Conservation (phyloP, 768 basidiomycete species). For the Phanerochaete sordida region DNA sequence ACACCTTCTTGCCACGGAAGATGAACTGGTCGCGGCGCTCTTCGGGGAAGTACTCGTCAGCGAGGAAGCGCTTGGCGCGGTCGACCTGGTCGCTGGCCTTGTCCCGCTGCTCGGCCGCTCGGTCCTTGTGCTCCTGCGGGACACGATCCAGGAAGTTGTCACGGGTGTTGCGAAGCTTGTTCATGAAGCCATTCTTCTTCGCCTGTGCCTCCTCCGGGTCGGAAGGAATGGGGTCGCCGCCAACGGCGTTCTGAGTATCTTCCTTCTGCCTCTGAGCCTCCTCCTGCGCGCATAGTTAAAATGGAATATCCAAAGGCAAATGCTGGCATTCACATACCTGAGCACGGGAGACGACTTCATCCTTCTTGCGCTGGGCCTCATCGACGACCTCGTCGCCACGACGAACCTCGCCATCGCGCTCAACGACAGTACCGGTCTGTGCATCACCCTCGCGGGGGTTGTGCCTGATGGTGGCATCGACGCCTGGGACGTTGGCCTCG, state of each 20-base stretch:
- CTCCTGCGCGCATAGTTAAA: background rate
- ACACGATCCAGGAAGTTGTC: constrained; percentile 50
- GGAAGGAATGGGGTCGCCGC: constrained; percentile 25
- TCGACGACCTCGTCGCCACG: constrained; percentile 23
- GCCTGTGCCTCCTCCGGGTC: constrained; percentile 29
- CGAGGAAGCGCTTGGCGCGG: constrained; percentile 62
- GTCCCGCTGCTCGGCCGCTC: constrained; percentile 43
- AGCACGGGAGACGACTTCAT: constrained; percentile 11
- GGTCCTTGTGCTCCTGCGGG: constrained; percentile 66
- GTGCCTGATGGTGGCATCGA: constrained; percentile 40
- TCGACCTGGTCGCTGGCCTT: constrained; percentile 47
- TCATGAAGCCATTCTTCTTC: constrained; percentile 33
- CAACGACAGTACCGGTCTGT: constrained; percentile 33
- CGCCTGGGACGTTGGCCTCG: constrained; percentile 42
- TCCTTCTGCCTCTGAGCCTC: constrained; percentile 20
- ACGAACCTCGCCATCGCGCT: constrained; percentile 31
- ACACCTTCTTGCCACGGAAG: constrained; percentile 87
- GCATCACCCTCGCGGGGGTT: constrained; percentile 45
- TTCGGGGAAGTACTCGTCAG: constrained; percentile 85
- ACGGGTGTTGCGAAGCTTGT: constrained; percentile 28
- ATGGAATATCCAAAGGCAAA: background rate
- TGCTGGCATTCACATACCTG: background rate
- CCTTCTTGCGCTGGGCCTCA: constrained; percentile 16
- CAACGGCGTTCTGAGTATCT: constrained; percentile 18
- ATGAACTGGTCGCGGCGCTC: constrained; percentile 92